Percentiles rank a stretch among this genome's conserved stretches.
These are phyloP conservation scores for Metschnikowia lochheadii DNA, from an alignment of 805 yeast species.

Conservation along the genomic window DNA sequence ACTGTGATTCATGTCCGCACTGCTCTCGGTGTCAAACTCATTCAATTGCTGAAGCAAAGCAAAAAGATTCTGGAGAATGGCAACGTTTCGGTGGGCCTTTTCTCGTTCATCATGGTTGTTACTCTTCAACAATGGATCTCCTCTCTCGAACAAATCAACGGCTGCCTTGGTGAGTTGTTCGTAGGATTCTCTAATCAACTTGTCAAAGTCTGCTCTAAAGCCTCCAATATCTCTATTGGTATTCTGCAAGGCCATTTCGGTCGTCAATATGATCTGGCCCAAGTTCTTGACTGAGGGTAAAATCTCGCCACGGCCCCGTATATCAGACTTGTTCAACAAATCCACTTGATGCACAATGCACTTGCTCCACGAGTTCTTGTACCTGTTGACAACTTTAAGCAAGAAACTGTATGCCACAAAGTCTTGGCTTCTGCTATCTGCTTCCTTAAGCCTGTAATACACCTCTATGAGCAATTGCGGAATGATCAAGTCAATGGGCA, in stretches of 20 bases:
- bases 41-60: constrained; percentile 32
- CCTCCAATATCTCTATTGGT: constrained; percentile 11
- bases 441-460: constrained; percentile 29
- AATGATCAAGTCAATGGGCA: constrained; percentile 32
- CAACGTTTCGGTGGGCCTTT: constrained; percentile 37
- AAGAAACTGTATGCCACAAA: constrained; percentile 48
- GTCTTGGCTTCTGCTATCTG: constrained; percentile 54
- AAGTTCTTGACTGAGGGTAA: constrained; percentile 32
- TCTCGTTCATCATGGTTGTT: constrained; percentile 43
- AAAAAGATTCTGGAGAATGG: constrained; percentile 37
- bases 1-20: constrained; percentile 21
- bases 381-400: constrained; percentile 48
- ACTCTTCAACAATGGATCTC: constrained; percentile 42
- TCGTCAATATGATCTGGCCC: constrained; percentile 28
- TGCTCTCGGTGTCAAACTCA: constrained; percentile 22
- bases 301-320: constrained; percentile 35
- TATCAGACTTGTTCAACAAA: constrained; percentile 29
- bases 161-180: constrained; percentile 30
- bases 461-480: constrained; percentile 32
- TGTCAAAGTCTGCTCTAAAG: constrained; percentile 18
- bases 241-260: constrained; percentile 32
- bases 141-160: constrained; percentile 33
- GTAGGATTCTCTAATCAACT: constrained; percentile 29
- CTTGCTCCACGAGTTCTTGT: constrained; percentile 54
- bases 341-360: constrained; percentile 53